Base-by-base conservation (phyloP, 805 yeast species). In the Candida namnaoensis region DNA sequence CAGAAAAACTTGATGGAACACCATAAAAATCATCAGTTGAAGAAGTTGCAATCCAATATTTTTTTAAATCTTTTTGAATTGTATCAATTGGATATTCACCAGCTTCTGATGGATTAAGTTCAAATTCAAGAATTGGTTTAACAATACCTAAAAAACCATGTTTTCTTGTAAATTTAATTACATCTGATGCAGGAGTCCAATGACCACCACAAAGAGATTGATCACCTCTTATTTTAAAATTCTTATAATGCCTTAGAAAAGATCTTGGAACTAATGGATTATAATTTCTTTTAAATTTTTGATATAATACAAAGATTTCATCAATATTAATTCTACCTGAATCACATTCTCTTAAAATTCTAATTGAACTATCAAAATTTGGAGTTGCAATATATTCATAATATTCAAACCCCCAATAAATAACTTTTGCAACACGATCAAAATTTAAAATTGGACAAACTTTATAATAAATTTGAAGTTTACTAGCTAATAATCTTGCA, bases 141-240 rank as follows among this genome's bases (percentile, higher is more conserved):
- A 53, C 14, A 25, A 36, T 38, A 1, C 37, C 39, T 12, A 33
- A 27, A 8, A 56, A 27, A 0, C 52, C 56, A 36, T 52, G 54
- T 37, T 48, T 44, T 11, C 23, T 33, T 11, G 51, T 39, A 40
- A 52, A 54, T 14, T 41, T 41, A 23, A 37, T 34, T 2, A 46
- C 60, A 10, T 38, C 42, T 5, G 34, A 38, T 1, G 41, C 27
- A 13, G 47, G 39, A 25, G 56, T 48, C 62, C 62, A 58, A 33
- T 46, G 50, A 1, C 62, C 62, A 23, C 62, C 62, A 42, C 57
- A 52, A 7, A 58, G 37, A 1, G 62, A 48, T 1, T 37, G 37
- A 19, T 58, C 62, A 35, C 48, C 47, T 41, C 43, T 45, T 11
- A 43, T 41, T 12, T 36, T 30, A 7, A 52, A 32, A 9, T 41